These are phyloP conservation scores for Purpureocillium takamizusanense DNA, from an alignment of 2,329 filamentous ascomycete genomes.

Conservation along the genomic window DNA sequence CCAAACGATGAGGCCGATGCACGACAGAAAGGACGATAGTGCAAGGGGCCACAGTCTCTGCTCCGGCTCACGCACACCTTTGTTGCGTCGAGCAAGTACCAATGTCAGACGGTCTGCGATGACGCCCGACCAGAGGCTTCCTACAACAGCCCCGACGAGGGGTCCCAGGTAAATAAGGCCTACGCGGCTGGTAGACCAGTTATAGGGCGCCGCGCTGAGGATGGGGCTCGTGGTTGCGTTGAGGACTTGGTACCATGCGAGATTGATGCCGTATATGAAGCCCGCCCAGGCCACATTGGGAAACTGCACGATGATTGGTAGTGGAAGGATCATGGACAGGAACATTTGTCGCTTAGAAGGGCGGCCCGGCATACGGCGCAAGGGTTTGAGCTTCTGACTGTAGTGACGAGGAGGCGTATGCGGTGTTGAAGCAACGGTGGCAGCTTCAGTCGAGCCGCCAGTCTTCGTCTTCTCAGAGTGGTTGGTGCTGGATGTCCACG, in stretches of 20 bases:
- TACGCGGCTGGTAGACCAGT: constrained; percentile 20
- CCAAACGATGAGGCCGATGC: constrained; percentile 25
- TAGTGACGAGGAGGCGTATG: too few species aligned
- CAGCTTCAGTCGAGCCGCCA: too few species aligned
- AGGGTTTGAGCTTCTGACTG: too few species aligned
- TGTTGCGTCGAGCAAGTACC: constrained; percentile 20
- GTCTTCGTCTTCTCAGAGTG: too few species aligned
- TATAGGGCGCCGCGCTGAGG: constrained; percentile 22
- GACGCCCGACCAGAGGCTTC: constrained; percentile 13
- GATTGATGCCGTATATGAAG: constrained; percentile 22
- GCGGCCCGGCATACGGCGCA: too few species aligned
- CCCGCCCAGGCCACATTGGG: constrained; percentile 22
- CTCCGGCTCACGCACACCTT: constrained; percentile 24
- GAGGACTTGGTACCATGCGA: constrained; percentile 25
- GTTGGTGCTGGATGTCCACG: too few species aligned
- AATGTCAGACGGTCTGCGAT: constrained; percentile 22
- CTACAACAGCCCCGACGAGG: constrained; percentile 15
- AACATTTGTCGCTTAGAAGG: too few species aligned
- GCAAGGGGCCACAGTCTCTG: constrained; percentile 22
- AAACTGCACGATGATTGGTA: constrained; percentile 17
- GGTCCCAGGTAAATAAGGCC: constrained; percentile 21
- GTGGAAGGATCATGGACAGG: too few species aligned
- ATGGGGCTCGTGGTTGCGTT: constrained; percentile 23
- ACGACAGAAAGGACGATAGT: constrained; percentile 26
- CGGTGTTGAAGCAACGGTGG: too few species aligned